Evolutionary conservation across 805 yeast species (phyloP).

Genomic region (Nematodospora valgi): DNA sequence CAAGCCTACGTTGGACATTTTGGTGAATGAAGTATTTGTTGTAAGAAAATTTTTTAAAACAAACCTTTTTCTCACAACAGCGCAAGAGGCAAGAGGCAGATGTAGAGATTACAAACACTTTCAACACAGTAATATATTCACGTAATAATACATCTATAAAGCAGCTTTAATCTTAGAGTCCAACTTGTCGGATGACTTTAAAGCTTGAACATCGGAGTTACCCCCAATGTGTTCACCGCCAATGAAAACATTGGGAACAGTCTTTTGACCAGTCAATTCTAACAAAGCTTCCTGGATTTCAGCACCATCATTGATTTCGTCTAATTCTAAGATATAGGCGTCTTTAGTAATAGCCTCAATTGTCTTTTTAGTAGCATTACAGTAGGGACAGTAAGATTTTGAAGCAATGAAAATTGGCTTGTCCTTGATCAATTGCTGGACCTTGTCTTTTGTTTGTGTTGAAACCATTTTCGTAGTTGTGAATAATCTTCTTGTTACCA

Average conservation of each 20-base stretch:
- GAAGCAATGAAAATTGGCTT: conserved; percentile 79
- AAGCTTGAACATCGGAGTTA: conserved; percentile 78
- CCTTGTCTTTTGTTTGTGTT: conserved; percentile 53
- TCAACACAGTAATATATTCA: too few relatives aligned
- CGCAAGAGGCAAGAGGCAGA: too few relatives aligned
- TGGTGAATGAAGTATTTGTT: not conserved
- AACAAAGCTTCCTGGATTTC: conserved; percentile 77
- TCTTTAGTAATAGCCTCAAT: conserved; percentile 38
- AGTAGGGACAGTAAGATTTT: conserved; percentile 42
- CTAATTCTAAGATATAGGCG: conserved; percentile 55
- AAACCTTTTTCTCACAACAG: too few relatives aligned
- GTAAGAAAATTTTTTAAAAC: not conserved
- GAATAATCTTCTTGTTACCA: not conserved
- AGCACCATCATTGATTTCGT: conserved; percentile 61
- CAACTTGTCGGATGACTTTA: conserved; percentile 61
- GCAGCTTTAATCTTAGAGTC: conserved; percentile 39
- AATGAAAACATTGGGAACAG: conserved; percentile 92
- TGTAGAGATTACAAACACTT: too few relatives aligned
- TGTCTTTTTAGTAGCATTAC: conserved; percentile 42
- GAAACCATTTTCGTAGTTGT: conserved; percentile 46
- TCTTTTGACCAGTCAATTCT: conserved; percentile 81
- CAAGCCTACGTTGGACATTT: conserved; percentile 41
- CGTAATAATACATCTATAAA: conserved; percentile 18
- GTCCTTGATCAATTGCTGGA: conserved; percentile 58
- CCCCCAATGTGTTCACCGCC: conserved; percentile 95